phyloP scores from a whole-genome alignment of 768 basidiomycete genomes.

The Lactarius sanguifluus region DNA sequence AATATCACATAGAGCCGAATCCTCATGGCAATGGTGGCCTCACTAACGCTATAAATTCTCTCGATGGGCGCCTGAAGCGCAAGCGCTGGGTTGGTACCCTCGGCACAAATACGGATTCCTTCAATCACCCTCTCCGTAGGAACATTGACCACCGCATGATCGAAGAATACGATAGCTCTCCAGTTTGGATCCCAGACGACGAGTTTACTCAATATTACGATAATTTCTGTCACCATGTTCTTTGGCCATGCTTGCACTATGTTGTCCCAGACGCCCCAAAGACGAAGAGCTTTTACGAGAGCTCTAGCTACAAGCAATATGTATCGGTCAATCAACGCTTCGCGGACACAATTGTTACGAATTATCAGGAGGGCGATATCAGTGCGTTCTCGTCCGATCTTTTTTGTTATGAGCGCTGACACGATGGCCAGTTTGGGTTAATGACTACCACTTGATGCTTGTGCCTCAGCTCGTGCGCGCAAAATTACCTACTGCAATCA shows the following conservation, averaged over 20 bases:
- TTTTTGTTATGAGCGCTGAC: slow-evolving; percentile 13
- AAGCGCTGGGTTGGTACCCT: slow-evolving; percentile 72
- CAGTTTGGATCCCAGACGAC: slow-evolving; percentile 80
- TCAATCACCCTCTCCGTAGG: slow-evolving; percentile 53
- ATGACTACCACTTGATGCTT: slow-evolving; percentile 97
- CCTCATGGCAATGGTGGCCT: slow-evolving; percentile 80
- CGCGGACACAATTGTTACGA: slow-evolving; percentile 76
- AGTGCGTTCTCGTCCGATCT: slow-evolving; percentile 37
- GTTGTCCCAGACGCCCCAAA: slow-evolving; percentile 86
- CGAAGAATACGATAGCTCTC: slow-evolving; percentile 43
- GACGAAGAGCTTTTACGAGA: slow-evolving; percentile 77
- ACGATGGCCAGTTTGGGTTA: slow-evolving; percentile 60
- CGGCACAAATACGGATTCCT: slow-evolving; percentile 66
- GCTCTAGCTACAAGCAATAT: slow-evolving; percentile 80
- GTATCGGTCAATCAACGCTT: slow-evolving; percentile 88
- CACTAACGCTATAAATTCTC: slow-evolving; percentile 73
- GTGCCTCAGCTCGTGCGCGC: slow-evolving; percentile 84
- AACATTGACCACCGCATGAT: slow-evolving; percentile 54
- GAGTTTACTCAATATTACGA: slow-evolving; percentile 82
- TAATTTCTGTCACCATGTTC: slow-evolving; percentile 85
- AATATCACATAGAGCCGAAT: slow-evolving; percentile 57
- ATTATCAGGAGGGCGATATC: slow-evolving; percentile 88
- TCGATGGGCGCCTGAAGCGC: slow-evolving; percentile 51
- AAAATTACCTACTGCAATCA: slow-evolving; percentile 60
- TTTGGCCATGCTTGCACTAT: slow-evolving; percentile 88